Conservation (phyloP, 495 filamentous ascomycete genomes). For the Massariosphaeria phaeospora region DNA sequence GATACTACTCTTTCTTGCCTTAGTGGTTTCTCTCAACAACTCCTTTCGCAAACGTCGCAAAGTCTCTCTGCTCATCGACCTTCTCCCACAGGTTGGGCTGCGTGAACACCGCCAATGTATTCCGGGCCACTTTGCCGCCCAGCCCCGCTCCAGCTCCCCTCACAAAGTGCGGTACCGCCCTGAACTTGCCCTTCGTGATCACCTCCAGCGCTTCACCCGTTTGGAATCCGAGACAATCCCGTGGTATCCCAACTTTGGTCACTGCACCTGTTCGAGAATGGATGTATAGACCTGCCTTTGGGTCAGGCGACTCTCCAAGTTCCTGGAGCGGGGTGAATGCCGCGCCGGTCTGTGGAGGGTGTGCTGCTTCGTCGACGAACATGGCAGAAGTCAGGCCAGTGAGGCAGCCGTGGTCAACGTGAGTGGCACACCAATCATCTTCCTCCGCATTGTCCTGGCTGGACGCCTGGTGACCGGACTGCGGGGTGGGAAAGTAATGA, state of each 20-base stretch:
- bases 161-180: conserved; percentile 95
- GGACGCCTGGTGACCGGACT: conserved; percentile 23
- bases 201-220: conserved; percentile 87
- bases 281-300: conserved; percentile 84
- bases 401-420: conserved; percentile 88
- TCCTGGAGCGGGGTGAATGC: conserved; percentile 55
- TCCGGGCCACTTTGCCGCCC: conserved; percentile 62
- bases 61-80: conserved; percentile 69
- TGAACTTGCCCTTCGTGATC: conserved; percentile 83
- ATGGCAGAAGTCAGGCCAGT: conserved; percentile 92
- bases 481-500: conserved; percentile 78
- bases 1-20: background rate
- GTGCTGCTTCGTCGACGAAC: conserved; percentile 76
- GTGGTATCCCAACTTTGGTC: conserved; percentile 83
- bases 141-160: conserved; percentile 55
- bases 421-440: conserved; percentile 95
- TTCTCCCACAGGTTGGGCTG: conserved; percentile 89
- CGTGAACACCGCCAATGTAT: conserved; percentile 95
- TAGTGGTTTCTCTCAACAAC: conserved; percentile 69
- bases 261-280: conserved; percentile 70
- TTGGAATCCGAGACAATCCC: conserved; percentile 90
- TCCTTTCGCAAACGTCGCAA: conserved; percentile 82
- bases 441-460: conserved; percentile 7
- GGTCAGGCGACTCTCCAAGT: conserved; percentile 68
- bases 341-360: conserved; percentile 42